phyloP scores from a whole-genome alignment of 345 rosid species.

The Populus ilicifolia region DNA sequence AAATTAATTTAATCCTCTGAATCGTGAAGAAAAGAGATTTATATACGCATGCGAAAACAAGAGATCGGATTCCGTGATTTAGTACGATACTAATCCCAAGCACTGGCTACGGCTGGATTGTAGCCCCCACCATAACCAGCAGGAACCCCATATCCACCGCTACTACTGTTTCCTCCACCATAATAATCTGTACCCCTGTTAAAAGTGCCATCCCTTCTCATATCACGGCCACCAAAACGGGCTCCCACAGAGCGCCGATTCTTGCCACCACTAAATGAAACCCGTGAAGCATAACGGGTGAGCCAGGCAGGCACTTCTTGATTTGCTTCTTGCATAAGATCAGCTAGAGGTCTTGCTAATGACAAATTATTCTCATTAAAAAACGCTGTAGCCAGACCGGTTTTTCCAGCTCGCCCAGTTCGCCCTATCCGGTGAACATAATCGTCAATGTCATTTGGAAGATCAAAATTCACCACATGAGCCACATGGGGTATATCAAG shows the following conservation, averaged over 20 bases:
- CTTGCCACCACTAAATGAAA: slow-evolving; percentile 15
- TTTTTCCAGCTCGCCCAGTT: slow-evolving; percentile 94
- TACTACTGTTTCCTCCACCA: slow-evolving; percentile 15
- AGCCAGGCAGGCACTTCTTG: slow-evolving; percentile 36
- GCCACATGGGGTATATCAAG: slow-evolving; percentile 96
- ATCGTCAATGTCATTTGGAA: slow-evolving; percentile 95
- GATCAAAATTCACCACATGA: slow-evolving; percentile 94
- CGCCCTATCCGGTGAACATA: slow-evolving; percentile 96
- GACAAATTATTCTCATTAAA: slow-evolving; percentile 26
- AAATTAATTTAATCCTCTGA: neutral
- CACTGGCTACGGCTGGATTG: slow-evolving; percentile 25
- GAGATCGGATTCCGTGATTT: neutral
- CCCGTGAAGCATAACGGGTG: slow-evolving; percentile 21
- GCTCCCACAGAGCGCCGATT: slow-evolving; percentile 23
- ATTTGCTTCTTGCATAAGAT: slow-evolving; percentile 33
- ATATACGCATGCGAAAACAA: slow-evolving; percentile 14
- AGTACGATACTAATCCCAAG: slow-evolving; percentile 23
- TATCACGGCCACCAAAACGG: slow-evolving; percentile 29
- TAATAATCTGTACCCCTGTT: slow-evolving; percentile 19
- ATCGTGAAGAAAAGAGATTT: neutral
- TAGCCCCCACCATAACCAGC: slow-evolving; percentile 20
- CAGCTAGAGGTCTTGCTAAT: slow-evolving; percentile 23
- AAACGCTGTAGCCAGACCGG: slow-evolving; percentile 65
- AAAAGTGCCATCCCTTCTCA: slow-evolving; percentile 21
- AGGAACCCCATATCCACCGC: slow-evolving; percentile 14